Percentiles rank a stretch among this genome's conserved stretches.
These are phyloP conservation scores for Paradendryphiella salina DNA, from an alignment of 2,329 filamentous ascomycete genomes.

Conservation along the genomic window DNA sequence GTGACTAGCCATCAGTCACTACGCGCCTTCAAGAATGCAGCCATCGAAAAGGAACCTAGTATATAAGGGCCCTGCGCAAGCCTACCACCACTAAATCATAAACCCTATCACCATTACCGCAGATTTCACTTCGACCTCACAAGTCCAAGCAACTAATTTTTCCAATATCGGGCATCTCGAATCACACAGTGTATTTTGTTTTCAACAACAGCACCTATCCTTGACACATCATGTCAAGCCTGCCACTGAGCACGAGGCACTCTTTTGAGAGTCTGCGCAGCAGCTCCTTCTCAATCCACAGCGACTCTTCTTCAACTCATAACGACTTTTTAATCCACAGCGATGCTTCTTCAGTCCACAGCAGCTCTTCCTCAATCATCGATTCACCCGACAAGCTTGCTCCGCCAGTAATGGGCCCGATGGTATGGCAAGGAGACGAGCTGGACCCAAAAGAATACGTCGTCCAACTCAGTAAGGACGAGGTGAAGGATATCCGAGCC, in stretches of 20 bases:
- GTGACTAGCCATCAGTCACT: constrained; percentile 8
- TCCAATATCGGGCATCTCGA: not conserved
- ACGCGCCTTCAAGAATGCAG: not conserved
- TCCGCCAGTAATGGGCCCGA: constrained; percentile 34
- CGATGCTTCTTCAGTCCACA: no score
- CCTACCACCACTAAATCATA: constrained; percentile 5
- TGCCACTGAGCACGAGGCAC: constrained; percentile 33
- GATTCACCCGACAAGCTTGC: constrained; percentile 39
- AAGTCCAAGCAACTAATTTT: no score
- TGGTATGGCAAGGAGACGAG: constrained; percentile 41
- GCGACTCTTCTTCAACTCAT: constrained; percentile 5
- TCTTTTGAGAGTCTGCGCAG: constrained; percentile 41
- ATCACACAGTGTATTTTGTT: not conserved
- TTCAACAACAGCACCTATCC: not conserved
- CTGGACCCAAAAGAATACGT: constrained; percentile 36
- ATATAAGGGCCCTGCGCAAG: constrained; percentile 10
- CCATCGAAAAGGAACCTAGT: constrained; percentile 3
- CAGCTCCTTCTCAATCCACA: constrained; percentile 21
- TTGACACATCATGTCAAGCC: constrained; percentile 28
- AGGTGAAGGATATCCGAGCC: constrained; percentile 37
- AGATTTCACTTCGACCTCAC: no score
- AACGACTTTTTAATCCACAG: constrained; percentile 25
- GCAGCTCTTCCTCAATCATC: constrained; percentile 10
- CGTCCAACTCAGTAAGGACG: constrained; percentile 27
- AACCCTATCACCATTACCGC: not conserved